Percentiles rank a stretch among this genome's conserved stretches.
Evolutionary conservation across 2,329 filamentous ascomycete species (phyloP).

Genomic region (Colletotrichum navitas): DNA sequence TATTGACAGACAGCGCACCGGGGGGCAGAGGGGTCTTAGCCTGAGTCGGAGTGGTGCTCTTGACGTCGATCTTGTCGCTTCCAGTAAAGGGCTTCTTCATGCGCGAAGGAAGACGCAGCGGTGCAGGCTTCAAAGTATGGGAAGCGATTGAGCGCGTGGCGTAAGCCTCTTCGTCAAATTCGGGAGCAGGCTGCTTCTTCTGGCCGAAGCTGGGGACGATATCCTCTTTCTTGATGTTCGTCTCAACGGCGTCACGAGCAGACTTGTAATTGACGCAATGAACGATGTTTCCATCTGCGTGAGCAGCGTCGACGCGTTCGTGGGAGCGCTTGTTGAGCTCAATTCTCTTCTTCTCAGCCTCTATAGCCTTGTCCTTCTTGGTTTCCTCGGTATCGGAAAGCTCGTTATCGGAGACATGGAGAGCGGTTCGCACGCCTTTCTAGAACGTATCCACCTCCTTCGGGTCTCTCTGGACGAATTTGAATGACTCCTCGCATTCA

Average conservation of each 20-base stretch:
- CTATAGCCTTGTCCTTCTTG: constrained; percentile 1
- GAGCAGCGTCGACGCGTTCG: constrained; percentile 32
- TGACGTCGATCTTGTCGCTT: background rate
- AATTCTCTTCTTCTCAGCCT: background rate
- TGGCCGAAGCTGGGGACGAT: constrained; percentile 19
- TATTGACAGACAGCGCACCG: background rate
- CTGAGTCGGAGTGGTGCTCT: background rate
- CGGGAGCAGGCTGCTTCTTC: constrained; percentile 1
- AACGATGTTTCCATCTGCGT: constrained; percentile 13
- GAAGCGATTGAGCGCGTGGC: constrained; percentile 34
- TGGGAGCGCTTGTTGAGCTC: constrained; percentile 18
- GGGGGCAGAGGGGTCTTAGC: background rate
- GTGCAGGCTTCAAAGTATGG: constrained; percentile 40
- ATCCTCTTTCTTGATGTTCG: constrained; percentile 28
- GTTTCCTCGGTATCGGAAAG: constrained; percentile 30
- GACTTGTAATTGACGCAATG: constrained; percentile 25
- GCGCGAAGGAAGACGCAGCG: constrained; percentile 38
- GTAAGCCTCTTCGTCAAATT: constrained; percentile 35
- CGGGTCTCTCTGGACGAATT: constrained; percentile 39
- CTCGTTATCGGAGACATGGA: constrained; percentile 51
- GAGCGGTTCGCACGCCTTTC: constrained; percentile 48
- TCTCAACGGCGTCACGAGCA: constrained; percentile 19
- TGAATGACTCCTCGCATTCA: background rate
- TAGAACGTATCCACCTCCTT: constrained; percentile 50
- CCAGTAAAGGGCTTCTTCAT: constrained; percentile 2